Percentiles rank a stretch among this genome's conserved stretches.
These are phyloP conservation scores for Agrocybe pediades DNA, from an alignment of 768 basidiomycete species.

Conservation along the genomic window DNA sequence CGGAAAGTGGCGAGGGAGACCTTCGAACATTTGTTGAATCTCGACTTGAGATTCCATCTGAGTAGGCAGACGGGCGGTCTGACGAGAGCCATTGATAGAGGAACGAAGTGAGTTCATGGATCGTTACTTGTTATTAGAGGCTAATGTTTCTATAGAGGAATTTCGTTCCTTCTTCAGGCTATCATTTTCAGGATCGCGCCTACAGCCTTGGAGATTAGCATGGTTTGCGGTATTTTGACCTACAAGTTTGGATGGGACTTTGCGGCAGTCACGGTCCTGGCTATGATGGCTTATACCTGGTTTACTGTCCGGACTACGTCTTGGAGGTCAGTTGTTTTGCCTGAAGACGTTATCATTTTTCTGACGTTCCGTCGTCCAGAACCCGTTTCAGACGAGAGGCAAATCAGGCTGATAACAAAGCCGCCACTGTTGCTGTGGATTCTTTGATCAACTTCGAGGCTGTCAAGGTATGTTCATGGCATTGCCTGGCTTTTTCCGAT, in stretches of 20 bases:
- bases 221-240: slow-evolving; percentile 97
- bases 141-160: slow-evolving; percentile 63
- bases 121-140: neutral
- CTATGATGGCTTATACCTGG: slow-evolving; percentile 93
- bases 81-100: slow-evolving; percentile 94
- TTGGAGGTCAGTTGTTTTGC: slow-evolving; percentile 68
- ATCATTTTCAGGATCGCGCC: slow-evolving; percentile 95
- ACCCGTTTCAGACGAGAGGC: slow-evolving; percentile 93
- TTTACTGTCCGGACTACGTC: slow-evolving; percentile 96
- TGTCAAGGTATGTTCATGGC: slow-evolving; percentile 71
- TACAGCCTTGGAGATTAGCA: slow-evolving; percentile 92
- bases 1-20: slow-evolving; percentile 95
- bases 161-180: slow-evolving; percentile 91
- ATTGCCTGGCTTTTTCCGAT: neutral
- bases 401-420: slow-evolving; percentile 95
- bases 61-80: slow-evolving; percentile 94
- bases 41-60: slow-evolving; percentile 92
- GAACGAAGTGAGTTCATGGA: slow-evolving; percentile 83
- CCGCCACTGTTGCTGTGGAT: slow-evolving; percentile 91
- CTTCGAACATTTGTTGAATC: slow-evolving; percentile 88
- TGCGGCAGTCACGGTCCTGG: slow-evolving; percentile 83
- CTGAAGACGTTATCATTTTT: neutral
- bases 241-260: slow-evolving; percentile 99
- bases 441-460: slow-evolving; percentile 98
- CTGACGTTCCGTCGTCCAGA: slow-evolving; percentile 36